These are phyloP conservation scores for Fusarium albidum DNA, from an alignment of 2,329 filamentous ascomycete species.

Conservation along the genomic window DNA sequence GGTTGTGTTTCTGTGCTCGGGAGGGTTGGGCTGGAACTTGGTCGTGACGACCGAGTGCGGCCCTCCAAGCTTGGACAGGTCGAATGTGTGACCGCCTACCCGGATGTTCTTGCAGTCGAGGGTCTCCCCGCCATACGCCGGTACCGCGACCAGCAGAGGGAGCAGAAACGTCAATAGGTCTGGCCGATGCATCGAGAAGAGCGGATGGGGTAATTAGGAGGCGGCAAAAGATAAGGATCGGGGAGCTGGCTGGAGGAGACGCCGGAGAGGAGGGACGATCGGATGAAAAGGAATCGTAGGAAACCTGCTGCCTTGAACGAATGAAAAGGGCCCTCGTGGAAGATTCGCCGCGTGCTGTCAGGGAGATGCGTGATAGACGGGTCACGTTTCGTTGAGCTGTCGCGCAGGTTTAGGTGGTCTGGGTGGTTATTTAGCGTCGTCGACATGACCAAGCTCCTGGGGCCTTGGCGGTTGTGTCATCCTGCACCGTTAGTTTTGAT, in stretches of 20 bases:
- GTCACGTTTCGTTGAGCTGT: slow-evolving; percentile 44
- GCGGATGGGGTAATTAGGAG: slow-evolving; percentile 8
- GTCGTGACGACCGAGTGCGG: slow-evolving; percentile 73
- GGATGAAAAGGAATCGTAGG: slow-evolving; percentile 15
- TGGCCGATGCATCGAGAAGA: slow-evolving; percentile 50
- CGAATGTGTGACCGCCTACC: slow-evolving; percentile 67
- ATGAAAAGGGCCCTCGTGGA: slow-evolving; percentile 2
- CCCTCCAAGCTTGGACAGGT: slow-evolving; percentile 70
- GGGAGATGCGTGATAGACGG: slow-evolving; percentile 34
- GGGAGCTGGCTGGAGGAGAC: slow-evolving; percentile 1
- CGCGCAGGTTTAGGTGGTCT: slow-evolving; percentile 29
- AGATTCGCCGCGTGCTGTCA: slow-evolving; percentile 18
- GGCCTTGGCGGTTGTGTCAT: slow-evolving; percentile 44
- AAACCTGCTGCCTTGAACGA: background rate
- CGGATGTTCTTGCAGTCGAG: slow-evolving; percentile 70
- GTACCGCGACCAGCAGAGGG: slow-evolving; percentile 45
- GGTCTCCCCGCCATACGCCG: slow-evolving; percentile 53
- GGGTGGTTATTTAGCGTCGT: slow-evolving; percentile 16
- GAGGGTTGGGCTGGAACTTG: slow-evolving; percentile 59
- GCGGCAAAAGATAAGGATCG: slow-evolving; percentile 7
- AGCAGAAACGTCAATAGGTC: slow-evolving; percentile 49
- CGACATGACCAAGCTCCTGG: slow-evolving; percentile 41
- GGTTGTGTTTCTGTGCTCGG: slow-evolving; percentile 71
- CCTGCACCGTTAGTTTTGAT: slow-evolving; percentile 29
- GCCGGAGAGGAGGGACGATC: slow-evolving; percentile 4